phyloP scores from a whole-genome alignment of 2,329 filamentous ascomycete species.

The Aotearoamyces nothofagi region DNA sequence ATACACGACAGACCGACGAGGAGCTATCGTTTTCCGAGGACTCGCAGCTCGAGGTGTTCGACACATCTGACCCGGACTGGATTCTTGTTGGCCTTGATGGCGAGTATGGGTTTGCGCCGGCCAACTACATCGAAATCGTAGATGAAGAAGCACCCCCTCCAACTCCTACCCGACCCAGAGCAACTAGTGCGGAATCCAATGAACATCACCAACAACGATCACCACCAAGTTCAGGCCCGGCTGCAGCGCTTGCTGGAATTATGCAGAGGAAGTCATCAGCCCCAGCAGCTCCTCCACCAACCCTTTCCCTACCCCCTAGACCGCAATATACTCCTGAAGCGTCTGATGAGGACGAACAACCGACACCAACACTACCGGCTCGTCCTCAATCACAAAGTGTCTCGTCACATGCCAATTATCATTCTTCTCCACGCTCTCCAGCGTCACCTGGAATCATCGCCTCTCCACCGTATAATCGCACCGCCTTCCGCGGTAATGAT shows the following conservation, averaged over 20 bases:
- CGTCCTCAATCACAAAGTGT: conserved; percentile 41
- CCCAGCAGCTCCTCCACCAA: conserved; percentile 31
- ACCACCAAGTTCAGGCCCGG: conserved; percentile 15
- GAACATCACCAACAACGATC: conserved; percentile 11
- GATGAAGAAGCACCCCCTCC: conserved; percentile 22
- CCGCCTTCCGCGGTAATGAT: conserved; percentile 25
- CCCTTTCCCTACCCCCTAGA: conserved; percentile 31
- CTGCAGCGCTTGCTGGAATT: conserved; percentile 35
- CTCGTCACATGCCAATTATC: conserved; percentile 20
- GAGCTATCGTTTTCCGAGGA: conserved; percentile 94
- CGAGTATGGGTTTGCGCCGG: conserved; percentile 86
- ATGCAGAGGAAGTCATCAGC: conserved; percentile 23
- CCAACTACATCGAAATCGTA: conserved; percentile 81
- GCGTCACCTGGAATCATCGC: conserved; percentile 24
- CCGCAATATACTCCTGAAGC: conserved; percentile 49
- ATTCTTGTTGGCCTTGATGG: conserved; percentile 73
- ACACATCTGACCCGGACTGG: conserved; percentile 89
- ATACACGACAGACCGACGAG: conserved; percentile 92
- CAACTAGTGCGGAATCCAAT: conserved; percentile 11
- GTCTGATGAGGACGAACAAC: conserved; percentile 47
- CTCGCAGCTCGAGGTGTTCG: conserved; percentile 67
- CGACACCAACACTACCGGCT: conserved; percentile 44
- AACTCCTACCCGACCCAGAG: conserved; percentile 21
- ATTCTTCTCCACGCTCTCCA: conserved; percentile 20
- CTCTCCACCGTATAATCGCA: conserved; percentile 39